Evolutionary conservation across 2,329 filamentous ascomycete genomes (phyloP).

Genomic region (Monilinia fructicola): DNA sequence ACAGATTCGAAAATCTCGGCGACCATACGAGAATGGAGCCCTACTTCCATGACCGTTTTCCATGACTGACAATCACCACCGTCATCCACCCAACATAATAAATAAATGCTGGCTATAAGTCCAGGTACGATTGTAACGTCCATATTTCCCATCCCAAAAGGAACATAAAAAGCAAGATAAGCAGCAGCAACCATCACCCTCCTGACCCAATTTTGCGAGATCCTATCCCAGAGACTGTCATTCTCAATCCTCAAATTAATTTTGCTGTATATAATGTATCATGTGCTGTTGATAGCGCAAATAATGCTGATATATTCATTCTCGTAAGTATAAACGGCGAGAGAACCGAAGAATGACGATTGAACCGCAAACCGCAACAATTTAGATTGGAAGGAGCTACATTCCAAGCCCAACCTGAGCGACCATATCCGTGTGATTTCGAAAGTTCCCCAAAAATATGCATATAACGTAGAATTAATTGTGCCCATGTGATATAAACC

Average conservation of each 20-base stretch:
- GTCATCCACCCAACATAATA: neutral
- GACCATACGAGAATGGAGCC: neutral
- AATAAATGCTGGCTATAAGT: neutral
- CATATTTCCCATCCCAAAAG: neutral
- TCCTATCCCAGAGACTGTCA: neutral
- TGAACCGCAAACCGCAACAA: neutral
- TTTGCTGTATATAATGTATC: neutral
- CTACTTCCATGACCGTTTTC: neutral
- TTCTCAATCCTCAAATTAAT: neutral
- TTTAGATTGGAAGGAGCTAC: neutral
- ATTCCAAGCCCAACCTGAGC: neutral
- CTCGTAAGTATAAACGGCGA: neutral
- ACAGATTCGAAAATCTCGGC: neutral
- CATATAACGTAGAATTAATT: slow-evolving; percentile 6
- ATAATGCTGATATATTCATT: slow-evolving; percentile 2
- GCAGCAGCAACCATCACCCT: neutral
- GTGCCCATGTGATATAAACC: slow-evolving; percentile 1
- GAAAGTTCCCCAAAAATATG: neutral
- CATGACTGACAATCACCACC: neutral
- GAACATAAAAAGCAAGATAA: neutral
- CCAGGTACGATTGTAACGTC: neutral
- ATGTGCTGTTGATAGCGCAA: neutral
- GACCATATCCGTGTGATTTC: neutral
- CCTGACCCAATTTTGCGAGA: neutral
- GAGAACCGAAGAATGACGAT: neutral